Evolutionary conservation across 2,329 filamentous ascomycete genomes (phyloP), one percentile per base, ranked within the genome.

Genomic region (Colletotrichum liaoningense): DNA sequence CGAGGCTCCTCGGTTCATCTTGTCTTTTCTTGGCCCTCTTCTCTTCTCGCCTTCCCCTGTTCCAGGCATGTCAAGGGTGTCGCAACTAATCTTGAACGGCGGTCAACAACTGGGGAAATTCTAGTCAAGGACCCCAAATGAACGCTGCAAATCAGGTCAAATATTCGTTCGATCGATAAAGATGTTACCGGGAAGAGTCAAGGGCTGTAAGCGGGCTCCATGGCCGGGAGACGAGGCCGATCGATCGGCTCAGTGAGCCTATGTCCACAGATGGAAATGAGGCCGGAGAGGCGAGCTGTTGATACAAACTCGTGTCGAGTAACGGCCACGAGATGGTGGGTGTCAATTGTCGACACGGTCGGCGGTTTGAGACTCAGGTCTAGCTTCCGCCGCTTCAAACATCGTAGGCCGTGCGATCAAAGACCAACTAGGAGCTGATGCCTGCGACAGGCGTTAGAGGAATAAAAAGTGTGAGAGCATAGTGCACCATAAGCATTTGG

Each of bases 361-460:
- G 67, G 67, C 67, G 46, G 70, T 73, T 73, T 70, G 60, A 73
- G 60, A 66, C 52, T 71, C 71, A 73, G 71, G 71, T 62, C 60
- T 57, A 71, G 70, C 67, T 38, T 66, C 56, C 1, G 38, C 66
- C 24, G 60, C 62, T 70, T 65, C 70, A 19, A 57, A 59, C 49
- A 49, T n/a, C 33, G 59, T 30, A 35, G 59, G 54, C 59, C 66
- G 70, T 73, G 70, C 59, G 54, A 65, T 35, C 35, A 30, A 38
- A 49, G 65, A 63, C 69, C 52, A 46, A 65, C 24, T 24, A 55
- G 30, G 30, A 63, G 35, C 38, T 72, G 69, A 42, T 24, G 16
- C 42, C 38, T n/a, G 49, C 55, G 57, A 24, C 54, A 60, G 14
- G 57, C 57, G 62, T 33, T 30, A 30, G 46, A 16, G 42, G 35